phyloP scores from a whole-genome alignment of 257 asterid genomes.

The Gardenia jasminoides region DNA sequence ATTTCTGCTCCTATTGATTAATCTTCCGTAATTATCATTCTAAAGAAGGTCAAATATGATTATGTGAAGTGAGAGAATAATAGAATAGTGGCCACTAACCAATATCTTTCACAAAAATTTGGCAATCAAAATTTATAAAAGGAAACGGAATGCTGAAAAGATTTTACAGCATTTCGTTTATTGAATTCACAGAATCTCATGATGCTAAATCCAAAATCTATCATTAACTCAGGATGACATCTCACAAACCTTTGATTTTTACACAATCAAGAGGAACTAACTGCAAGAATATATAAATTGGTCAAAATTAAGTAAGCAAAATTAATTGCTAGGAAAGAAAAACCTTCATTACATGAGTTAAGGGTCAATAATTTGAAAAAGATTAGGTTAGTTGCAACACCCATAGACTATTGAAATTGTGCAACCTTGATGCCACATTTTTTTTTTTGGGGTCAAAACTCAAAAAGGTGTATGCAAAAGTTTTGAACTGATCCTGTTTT shows the following conservation, averaged over 20 bases:
- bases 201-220: slow-evolving; percentile 13
- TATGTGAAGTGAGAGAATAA: too few species aligned
- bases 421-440: neutral
- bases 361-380: neutral
- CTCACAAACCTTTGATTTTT: neutral
- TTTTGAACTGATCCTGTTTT: neutral
- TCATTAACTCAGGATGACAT: slow-evolving; percentile 3
- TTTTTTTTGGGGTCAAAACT: too few species aligned
- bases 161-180: too few species aligned
- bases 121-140: too few species aligned
- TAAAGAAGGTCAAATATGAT: too few species aligned
- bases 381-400: slow-evolving; percentile 17
- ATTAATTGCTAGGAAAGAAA: neutral
- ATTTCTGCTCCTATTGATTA: too few species aligned
- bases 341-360: neutral
- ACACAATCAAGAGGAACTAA: neutral
- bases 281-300: neutral
- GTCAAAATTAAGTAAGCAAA: neutral
- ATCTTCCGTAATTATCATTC: too few species aligned
- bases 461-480: slow-evolving; percentile 1
- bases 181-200: slow-evolving; percentile 4
- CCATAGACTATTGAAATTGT: neutral
- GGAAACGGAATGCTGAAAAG: too few species aligned
- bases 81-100: too few species aligned
- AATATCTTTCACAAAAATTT: too few species aligned